These are phyloP conservation scores for Lachancea dasiensis DNA, from an alignment of 805 yeast genomes.

Conservation along the genomic window DNA sequence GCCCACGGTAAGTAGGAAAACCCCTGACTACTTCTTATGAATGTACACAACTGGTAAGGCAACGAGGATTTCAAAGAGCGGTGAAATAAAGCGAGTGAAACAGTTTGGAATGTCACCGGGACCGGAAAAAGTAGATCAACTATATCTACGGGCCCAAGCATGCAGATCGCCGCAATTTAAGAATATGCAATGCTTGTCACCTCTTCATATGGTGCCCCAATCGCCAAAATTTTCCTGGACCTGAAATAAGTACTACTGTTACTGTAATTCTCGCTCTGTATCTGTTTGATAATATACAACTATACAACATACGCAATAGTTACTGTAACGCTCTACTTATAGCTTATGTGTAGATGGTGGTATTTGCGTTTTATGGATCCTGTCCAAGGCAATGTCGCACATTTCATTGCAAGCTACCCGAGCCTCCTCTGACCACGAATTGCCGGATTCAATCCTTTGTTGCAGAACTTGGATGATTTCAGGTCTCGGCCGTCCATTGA, in stretches of 20 bases:
- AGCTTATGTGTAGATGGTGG: background rate
- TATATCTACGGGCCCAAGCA: no score
- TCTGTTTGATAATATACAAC: no score
- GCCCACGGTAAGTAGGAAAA: conserved; percentile 93
- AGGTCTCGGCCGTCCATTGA: conserved; percentile 69
- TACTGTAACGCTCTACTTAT: conserved; percentile 16
- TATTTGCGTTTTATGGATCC: conserved; percentile 52
- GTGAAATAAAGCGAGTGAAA: no score
- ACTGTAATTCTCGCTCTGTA: background rate
- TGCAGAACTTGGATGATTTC: conserved; percentile 61
- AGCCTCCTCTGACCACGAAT: conserved; percentile 44
- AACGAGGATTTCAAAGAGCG: no score
- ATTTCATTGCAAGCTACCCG: conserved; percentile 72
- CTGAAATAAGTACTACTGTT: no score
- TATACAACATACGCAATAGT: conserved; percentile 23
- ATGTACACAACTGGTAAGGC: background rate
- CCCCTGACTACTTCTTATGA: conserved; percentile 92
- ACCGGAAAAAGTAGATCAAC: no score
- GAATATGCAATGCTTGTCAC: no score
- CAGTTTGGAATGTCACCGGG: no score
- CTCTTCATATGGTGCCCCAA: no score
- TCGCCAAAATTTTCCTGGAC: no score
- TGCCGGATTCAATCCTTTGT: conserved; percentile 39
- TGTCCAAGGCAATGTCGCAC: conserved; percentile 86
- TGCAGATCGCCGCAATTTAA: no score